These are phyloP conservation scores for Thermoascus crustaceus DNA, from an alignment of 2,329 filamentous ascomycete genomes.

Conservation along the genomic window DNA sequence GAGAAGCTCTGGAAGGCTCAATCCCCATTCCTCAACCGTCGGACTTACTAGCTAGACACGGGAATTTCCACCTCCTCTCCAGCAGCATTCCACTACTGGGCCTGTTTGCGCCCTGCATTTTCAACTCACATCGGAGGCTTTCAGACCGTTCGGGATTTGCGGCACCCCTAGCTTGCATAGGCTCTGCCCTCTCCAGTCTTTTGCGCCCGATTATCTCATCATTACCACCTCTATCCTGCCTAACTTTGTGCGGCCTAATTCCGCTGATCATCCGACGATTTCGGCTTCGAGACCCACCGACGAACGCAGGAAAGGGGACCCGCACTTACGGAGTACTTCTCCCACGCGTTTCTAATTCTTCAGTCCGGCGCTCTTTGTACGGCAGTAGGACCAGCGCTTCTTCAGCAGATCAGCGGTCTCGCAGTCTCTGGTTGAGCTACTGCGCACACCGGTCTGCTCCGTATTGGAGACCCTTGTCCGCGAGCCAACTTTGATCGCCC, in stretches of 20 bases:
- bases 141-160: too few relatives aligned
- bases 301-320: background rate
- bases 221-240: constrained; percentile 8
- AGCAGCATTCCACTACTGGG: too few relatives aligned
- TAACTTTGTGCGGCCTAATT: constrained; percentile 12
- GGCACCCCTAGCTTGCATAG: too few relatives aligned
- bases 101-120: too few relatives aligned
- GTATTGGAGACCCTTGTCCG: background rate
- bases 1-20: background rate
- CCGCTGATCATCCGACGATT: constrained; percentile 18
- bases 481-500: background rate
- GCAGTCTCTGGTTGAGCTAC: too few relatives aligned
- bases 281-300: background rate
- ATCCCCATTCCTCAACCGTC: background rate
- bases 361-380: background rate
- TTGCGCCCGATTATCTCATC: background rate
- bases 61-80: too few relatives aligned
- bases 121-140: too few relatives aligned
- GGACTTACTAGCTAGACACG: too few relatives aligned
- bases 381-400: background rate
- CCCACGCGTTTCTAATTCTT: constrained; percentile 4
- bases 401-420: too few relatives aligned
- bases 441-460: background rate
- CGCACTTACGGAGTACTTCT: background rate
- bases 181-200: too few relatives aligned